Percentiles rank a stretch among this genome's conserved stretches.
These are phyloP conservation scores for Zoysia matrella DNA, from an alignment of 202 grass and related monocot species.

Conservation along the genomic window DNA sequence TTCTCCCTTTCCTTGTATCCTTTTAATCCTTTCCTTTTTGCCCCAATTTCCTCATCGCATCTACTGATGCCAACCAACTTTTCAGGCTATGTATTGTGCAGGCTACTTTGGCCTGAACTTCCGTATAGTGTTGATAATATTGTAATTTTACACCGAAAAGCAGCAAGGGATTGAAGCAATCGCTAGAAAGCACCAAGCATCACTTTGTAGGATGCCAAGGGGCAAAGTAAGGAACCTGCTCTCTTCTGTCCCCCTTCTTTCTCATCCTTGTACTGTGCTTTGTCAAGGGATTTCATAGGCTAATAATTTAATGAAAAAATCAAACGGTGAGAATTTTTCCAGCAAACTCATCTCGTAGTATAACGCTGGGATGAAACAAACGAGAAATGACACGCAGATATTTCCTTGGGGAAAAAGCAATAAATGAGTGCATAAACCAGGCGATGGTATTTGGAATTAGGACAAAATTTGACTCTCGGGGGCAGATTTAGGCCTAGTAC, in stretches of 20 bases:
- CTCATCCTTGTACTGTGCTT: conserved; percentile 14
- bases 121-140: conserved; percentile 1
- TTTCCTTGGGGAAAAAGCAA: no score
- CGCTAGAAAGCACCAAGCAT: conserved; percentile 42
- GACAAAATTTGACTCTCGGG: conserved; percentile 16
- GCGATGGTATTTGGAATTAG: not conserved
- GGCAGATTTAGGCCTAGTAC: conserved; percentile 1
- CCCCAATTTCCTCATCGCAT: conserved; percentile 42
- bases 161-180: conserved; percentile 37
- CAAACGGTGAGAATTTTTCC: conserved; percentile 11
- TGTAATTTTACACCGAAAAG: conserved; percentile 39
- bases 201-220: conserved; percentile 50
- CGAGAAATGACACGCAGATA: conserved; percentile 7
- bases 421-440: no score
- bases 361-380: conserved; percentile 2
- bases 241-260: conserved; percentile 21
- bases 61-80: not conserved
- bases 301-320: conserved; percentile 35
- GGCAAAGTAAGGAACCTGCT: conserved; percentile 59
- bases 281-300: conserved; percentile 33
- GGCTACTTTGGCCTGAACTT: conserved; percentile 37
- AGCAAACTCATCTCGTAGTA: not conserved
- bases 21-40: conserved; percentile 42
- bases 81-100: conserved; percentile 39
- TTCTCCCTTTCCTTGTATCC: conserved; percentile 2